These are phyloP conservation scores for Mentha longifolia DNA, from an alignment of 257 asterid species.

Conservation along the genomic window DNA sequence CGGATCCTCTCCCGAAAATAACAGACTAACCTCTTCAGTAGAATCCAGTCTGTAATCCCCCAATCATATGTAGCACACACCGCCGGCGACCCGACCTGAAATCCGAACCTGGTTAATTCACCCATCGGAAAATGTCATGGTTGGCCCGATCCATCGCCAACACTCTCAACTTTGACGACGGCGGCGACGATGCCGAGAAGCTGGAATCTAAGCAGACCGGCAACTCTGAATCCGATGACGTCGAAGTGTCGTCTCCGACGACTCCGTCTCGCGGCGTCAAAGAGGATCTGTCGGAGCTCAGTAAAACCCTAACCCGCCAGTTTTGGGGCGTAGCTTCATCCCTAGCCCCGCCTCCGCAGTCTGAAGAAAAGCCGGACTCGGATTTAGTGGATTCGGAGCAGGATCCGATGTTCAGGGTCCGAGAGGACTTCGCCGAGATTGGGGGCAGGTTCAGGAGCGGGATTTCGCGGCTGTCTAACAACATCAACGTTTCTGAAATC, in stretches of 20 bases:
- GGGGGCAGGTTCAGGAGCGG: constrained; percentile 93
- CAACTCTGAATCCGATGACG: constrained; percentile 39
- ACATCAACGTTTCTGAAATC: constrained; percentile 81
- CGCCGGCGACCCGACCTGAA: constrained; percentile 42
- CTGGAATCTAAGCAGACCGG: constrained; percentile 32
- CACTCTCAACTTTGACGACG: constrained; percentile 72
- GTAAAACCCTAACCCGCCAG: constrained; percentile 84
- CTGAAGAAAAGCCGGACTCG: constrained; percentile 43
- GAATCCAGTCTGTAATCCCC: constrained; percentile 36
- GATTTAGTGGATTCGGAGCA: constrained; percentile 40
- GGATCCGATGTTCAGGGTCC: constrained; percentile 61
- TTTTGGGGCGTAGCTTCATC: constrained; percentile 99
- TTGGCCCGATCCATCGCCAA: constrained; percentile 92
- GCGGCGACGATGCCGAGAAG: constrained; percentile 36
- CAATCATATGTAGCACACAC: constrained; percentile 27
- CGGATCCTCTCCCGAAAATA: too few relatives aligned
- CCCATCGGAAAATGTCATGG: constrained; percentile 75
- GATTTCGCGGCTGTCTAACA: constrained; percentile 75
- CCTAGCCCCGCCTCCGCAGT: constrained; percentile 86
- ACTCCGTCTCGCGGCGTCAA: constrained; percentile 85
- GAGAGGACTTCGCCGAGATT: constrained; percentile 89
- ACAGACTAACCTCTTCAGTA: constrained; percentile 22
- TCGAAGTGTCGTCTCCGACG: constrained; percentile 47
- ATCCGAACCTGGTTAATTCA: background rate
- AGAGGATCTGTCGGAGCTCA: constrained; percentile 92